These are phyloP conservation scores for Zymoseptoria pseudotritici DNA, from an alignment of 2,329 filamentous ascomycete genomes.

Conservation along the genomic window DNA sequence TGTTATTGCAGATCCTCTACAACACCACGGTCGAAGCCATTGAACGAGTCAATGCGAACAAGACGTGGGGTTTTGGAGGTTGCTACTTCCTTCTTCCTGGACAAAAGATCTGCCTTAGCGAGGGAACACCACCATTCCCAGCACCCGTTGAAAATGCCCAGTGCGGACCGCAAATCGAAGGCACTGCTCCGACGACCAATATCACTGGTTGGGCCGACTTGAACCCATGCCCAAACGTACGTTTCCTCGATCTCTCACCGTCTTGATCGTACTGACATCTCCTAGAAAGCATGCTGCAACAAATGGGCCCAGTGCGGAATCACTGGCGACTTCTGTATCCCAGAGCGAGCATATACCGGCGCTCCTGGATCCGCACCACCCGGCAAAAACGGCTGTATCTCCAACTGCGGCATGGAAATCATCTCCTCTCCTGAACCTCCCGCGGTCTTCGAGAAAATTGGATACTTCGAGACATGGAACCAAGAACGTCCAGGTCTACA, in stretches of 20 bases:
- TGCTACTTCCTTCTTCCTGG: constrained; percentile 31
- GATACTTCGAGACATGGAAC: constrained; percentile 31
- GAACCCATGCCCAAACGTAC: constrained; percentile 34
- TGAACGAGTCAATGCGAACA: constrained; percentile 32
- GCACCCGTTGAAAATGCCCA: constrained; percentile 30
- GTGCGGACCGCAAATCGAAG: constrained; percentile 42
- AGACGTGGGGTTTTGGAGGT: constrained; percentile 40
- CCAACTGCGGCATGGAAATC: constrained; percentile 36
- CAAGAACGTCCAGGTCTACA: constrained; percentile 27
- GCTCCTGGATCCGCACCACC: constrained; percentile 32
- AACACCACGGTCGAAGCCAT: constrained; percentile 34
- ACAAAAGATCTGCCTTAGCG: constrained; percentile 35
- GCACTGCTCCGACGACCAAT: constrained; percentile 29
- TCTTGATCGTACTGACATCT: constrained; percentile 31
- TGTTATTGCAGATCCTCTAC: constrained; percentile 27
- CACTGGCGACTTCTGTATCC: constrained; percentile 38
- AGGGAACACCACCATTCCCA: constrained; percentile 37
- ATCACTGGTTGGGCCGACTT: constrained; percentile 25
- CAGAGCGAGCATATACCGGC: constrained; percentile 23
- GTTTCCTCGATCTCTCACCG: constrained; percentile 40
- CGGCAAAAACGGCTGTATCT: constrained; percentile 34
- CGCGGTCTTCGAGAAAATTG: constrained; percentile 19
- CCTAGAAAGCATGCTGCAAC: constrained; percentile 38
- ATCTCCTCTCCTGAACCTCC: constrained; percentile 16
- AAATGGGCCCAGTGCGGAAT: constrained; percentile 43